Base-by-base conservation (phyloP, 129 eudicot species). In the Escallonia herrerae region DNA sequence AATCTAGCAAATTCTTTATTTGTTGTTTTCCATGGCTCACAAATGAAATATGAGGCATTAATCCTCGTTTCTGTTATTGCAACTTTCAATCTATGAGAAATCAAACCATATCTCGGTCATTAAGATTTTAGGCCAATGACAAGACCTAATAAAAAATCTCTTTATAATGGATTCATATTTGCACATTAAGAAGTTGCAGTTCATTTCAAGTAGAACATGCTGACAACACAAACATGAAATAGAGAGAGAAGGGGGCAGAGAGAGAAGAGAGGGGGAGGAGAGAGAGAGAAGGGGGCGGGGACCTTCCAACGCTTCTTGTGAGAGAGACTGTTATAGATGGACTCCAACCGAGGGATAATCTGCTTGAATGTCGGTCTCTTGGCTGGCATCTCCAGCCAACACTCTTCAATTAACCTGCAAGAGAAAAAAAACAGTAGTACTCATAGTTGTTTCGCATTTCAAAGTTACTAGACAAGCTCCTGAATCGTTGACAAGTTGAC, bases 311-410 rank as follows among this genome's bases (percentile, higher is more conserved):
- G 78, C 58, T 68, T 76, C 68, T 74, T 78, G 39, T 45, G 82
- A 60, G 66, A 69, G 42, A 84, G 52, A 33, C 73, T 65, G 53
- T 76, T 67, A 72, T 76, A 77, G 43, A 94, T 83, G 38, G 83
- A 76, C 70, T 86, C 99, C 71, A 94, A 81, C 22, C 84, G 80
- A 15, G 77, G 73, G 43, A 89, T 89, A 54, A 94, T 94, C 56
- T 89, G 82, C 80, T 85, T 89, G 69, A 94, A 94, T 6, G 96
- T 64, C 33, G 99, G 99, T 75, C 99, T 81, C 44, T 79, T 70
- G 38, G 79, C 63, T 41, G 99, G 95, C 49, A 69, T 79, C 75
- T 89, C 96, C 69, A 75, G 80, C 99, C 99, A 94, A 56, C 99
- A 94, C 75, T 83, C 90, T 68, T 82, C 84, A 58, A 89, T 86